A percentile compares a stretch with the other conserved stretches of the same genome.
Conservation (phyloP, 305 asterid genomes). For the Salvia sclarea region DNA sequence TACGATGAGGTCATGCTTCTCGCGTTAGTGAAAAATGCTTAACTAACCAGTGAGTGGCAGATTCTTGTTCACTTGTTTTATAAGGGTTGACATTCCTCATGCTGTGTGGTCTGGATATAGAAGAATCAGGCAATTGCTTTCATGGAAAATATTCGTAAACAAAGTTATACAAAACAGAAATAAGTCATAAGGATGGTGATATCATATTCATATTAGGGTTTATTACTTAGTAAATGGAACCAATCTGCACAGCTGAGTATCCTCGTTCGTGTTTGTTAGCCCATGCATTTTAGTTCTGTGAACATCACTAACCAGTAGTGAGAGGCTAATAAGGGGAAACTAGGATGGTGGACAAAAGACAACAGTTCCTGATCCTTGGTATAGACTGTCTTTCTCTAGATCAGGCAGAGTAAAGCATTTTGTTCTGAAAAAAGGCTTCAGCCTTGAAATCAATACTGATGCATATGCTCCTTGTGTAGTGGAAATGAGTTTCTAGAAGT, state of each 20-base stretch:
- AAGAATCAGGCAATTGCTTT: not conserved
- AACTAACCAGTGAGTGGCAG: not conserved
- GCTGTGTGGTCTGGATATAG: conserved; percentile 2
- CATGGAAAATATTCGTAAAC: not conserved
- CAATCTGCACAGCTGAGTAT: conserved; percentile 2
- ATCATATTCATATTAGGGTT: not conserved
- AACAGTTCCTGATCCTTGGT: not conserved
- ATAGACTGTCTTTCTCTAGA: not conserved
- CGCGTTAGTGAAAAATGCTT: not conserved
- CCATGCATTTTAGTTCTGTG: not conserved
- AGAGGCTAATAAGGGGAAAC: not conserved
- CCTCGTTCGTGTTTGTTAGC: conserved; percentile 1
- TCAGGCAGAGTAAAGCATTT: not conserved
- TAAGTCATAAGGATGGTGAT: not conserved
- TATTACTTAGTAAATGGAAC: not conserved
- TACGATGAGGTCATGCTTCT: conserved; percentile 15
- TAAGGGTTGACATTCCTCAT: not conserved
- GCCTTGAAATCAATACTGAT: not conserved
- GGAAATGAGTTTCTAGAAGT: conserved; percentile 1
- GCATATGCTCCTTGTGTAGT: not conserved
- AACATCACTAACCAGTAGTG: not conserved
- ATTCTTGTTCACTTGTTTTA: not conserved
- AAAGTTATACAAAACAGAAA: not conserved
- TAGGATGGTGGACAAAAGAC: not conserved
- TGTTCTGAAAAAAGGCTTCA: not conserved